These are phyloP conservation scores for Verticillium dahliae DNA, from an alignment of 2,329 filamentous ascomycete species.

Conservation along the genomic window DNA sequence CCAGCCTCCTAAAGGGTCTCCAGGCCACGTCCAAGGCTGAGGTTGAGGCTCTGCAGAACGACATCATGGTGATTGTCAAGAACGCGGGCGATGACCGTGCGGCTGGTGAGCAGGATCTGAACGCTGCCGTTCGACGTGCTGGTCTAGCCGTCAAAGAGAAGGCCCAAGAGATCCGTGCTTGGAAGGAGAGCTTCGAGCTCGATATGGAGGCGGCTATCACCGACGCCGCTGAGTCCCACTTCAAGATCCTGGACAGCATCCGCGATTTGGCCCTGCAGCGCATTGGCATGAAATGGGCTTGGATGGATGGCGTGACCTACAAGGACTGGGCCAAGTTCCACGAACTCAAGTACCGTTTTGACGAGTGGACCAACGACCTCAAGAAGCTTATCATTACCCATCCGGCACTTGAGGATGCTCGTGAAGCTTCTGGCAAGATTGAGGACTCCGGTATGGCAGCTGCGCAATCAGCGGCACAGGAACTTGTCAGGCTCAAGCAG, in stretches of 20 bases:
- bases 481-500: constrained; percentile 75
- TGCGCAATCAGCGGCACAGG: constrained; percentile 71
- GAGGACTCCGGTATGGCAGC: constrained; percentile 75
- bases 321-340: constrained; percentile 97
- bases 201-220: constrained; percentile 64
- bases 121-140: constrained; percentile 52
- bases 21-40: constrained; percentile 60
- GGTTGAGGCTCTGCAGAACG: constrained; percentile 57
- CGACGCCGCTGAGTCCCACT: constrained; percentile 69
- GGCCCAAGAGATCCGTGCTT: constrained; percentile 69
- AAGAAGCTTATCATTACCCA: constrained; percentile 70
- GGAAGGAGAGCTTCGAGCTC: constrained; percentile 66
- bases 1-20: constrained; percentile 60
- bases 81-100: constrained; percentile 37
- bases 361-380: constrained; percentile 79
- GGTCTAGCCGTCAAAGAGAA: constrained; percentile 69
- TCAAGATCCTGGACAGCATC: constrained; percentile 76
- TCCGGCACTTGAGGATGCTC: constrained; percentile 61
- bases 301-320: constrained; percentile 92
- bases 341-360: constrained; percentile 73
- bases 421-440: constrained; percentile 59
- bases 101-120: constrained; percentile 34
- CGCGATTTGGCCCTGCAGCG: constrained; percentile 81
- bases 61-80: constrained; percentile 58
- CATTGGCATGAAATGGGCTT: constrained; percentile 91